Evolutionary conservation across 805 yeast species (phyloP).

Genomic region (Saccharomycopsis babjevae): DNA sequence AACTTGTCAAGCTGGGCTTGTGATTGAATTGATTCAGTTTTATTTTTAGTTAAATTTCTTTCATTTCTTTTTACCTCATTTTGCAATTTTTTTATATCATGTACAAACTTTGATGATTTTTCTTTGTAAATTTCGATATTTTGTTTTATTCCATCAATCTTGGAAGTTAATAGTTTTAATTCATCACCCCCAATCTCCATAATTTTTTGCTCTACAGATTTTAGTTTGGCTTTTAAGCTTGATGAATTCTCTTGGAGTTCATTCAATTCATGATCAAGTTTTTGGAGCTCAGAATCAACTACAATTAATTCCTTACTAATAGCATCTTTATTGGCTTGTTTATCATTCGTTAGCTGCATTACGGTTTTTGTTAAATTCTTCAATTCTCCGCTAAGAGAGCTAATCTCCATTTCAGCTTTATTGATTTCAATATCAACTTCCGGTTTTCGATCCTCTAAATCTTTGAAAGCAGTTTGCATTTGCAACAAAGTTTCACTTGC

Average conservation of each 20-base stretch:
- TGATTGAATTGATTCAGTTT: conserved; percentile 34
- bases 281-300: conserved; percentile 26
- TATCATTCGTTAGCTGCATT: conserved; percentile 26
- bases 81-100: conserved; percentile 48
- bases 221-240: conserved; percentile 46
- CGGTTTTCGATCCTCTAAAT: conserved; percentile 57
- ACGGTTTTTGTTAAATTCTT: conserved; percentile 36
- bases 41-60: conserved; percentile 37
- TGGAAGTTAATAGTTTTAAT: conserved; percentile 67
- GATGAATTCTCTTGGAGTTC: conserved; percentile 43
- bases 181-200: conserved; percentile 89
- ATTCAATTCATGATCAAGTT: conserved; percentile 32
- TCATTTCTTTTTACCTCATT: conserved; percentile 50
- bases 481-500: conserved; percentile 42
- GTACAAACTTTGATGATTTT: conserved; percentile 46
- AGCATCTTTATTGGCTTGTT: conserved; percentile 14
- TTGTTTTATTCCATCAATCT: conserved; percentile 66
- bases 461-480: conserved; percentile 50
- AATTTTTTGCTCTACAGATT: conserved; percentile 58
- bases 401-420: conserved; percentile 52
- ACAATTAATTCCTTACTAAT: conserved; percentile 29
- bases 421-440: conserved; percentile 54
- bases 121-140: conserved; percentile 50
- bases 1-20: conserved; percentile 28
- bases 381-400: conserved; percentile 45